These are phyloP conservation scores for Cornus controversa DNA, from an alignment of 148 eudicot species.

Conservation along the genomic window DNA sequence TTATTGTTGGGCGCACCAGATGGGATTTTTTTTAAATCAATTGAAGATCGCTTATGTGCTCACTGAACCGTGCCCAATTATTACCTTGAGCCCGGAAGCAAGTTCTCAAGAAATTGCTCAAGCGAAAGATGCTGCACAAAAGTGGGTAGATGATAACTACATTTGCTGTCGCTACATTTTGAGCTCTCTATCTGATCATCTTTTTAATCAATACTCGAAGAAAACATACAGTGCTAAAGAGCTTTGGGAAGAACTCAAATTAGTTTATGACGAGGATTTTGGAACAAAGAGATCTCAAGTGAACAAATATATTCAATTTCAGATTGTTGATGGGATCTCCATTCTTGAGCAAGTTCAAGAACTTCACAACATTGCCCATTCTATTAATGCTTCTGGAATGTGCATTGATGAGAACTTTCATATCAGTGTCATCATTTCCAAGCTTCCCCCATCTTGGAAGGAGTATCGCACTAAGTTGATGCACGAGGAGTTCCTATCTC, in stretches of 20 bases:
- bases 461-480: slow-evolving; percentile 46
- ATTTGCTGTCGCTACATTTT: slow-evolving; percentile 66
- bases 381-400: slow-evolving; percentile 58
- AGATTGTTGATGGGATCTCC: slow-evolving; percentile 69
- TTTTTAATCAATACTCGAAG: slow-evolving; percentile 47
- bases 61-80: slow-evolving; percentile 51
- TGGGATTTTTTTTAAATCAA: slow-evolving; percentile 56
- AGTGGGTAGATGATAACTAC: slow-evolving; percentile 66
- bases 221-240: slow-evolving; percentile 49
- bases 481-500: slow-evolving; percentile 55
- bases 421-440: slow-evolving; percentile 62
- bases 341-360: slow-evolving; percentile 64
- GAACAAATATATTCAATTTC: slow-evolving; percentile 67
- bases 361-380: slow-evolving; percentile 54
- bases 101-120: slow-evolving; percentile 26
- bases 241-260: slow-evolving; percentile 75
- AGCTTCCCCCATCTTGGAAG: slow-evolving; percentile 86
- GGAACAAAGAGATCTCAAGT: slow-evolving; percentile 64
- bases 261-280: slow-evolving; percentile 50
- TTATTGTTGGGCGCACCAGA: slow-evolving; percentile 54
- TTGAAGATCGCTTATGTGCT: slow-evolving; percentile 63
- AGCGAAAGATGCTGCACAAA: slow-evolving; percentile 40
- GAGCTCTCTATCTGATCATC: slow-evolving; percentile 65
- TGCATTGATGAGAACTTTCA: slow-evolving; percentile 72
- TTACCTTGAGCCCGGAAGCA: slow-evolving; percentile 21